A percentile compares a stretch with the other conserved stretches of the same genome.
These are phyloP conservation scores for Leishmania turanica DNA, from an alignment of 208 protist genomes.

Conservation along the genomic window DNA sequence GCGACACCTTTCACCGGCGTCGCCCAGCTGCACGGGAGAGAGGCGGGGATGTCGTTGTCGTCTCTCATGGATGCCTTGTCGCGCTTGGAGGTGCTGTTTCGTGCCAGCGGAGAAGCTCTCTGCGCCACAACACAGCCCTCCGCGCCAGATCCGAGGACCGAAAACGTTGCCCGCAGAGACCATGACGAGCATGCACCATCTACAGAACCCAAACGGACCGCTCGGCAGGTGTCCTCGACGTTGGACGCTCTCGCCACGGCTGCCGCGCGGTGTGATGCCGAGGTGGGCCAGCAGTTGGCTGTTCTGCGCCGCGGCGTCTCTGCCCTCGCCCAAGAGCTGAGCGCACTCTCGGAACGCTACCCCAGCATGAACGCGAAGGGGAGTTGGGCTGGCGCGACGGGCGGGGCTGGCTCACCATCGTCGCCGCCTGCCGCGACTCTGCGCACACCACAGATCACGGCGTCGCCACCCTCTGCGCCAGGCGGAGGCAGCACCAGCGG, in stretches of 20 bases:
- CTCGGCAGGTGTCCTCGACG: conserved; percentile 17
- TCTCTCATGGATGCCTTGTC: not conserved
- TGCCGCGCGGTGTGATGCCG: conserved; percentile 25
- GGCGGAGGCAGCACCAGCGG: not conserved
- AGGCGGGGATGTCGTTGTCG: not conserved
- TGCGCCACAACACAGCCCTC: not conserved
- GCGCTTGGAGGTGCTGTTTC: conserved; percentile 6
- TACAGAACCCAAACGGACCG: not conserved
- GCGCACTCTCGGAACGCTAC: conserved; percentile 20
- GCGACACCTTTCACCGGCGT: conserved; percentile 7
- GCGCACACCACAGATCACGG: conserved; percentile 17
- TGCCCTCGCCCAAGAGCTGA: conserved; percentile 25
- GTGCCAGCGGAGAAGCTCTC: conserved; percentile 13
- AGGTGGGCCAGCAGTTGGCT: conserved; percentile 31
- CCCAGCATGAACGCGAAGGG: conserved; percentile 10
- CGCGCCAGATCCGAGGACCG: not conserved
- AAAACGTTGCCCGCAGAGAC: not conserved
- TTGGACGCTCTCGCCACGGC: conserved; percentile 22
- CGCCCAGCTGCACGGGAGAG: not conserved
- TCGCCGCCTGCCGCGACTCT: not conserved
- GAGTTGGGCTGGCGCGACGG: not conserved
- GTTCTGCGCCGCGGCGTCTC: conserved; percentile 34
- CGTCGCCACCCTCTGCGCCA: conserved; percentile 1
- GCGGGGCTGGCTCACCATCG: not conserved
- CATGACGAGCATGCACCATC: not conserved